These are phyloP conservation scores for Crucibulum laeve DNA, from an alignment of 768 basidiomycete species.

Conservation along the genomic window DNA sequence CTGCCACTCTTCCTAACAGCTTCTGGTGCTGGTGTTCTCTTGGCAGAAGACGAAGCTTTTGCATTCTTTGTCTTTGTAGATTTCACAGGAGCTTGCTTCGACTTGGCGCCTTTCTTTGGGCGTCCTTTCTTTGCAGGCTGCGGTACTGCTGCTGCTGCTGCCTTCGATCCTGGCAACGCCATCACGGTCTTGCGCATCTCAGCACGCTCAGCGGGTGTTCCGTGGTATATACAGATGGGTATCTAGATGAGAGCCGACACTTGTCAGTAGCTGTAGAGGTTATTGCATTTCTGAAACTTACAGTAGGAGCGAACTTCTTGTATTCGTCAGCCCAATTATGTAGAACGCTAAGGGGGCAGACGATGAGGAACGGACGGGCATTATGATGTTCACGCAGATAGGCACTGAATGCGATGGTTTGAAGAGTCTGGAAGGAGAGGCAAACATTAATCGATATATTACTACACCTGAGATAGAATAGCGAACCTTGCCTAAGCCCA, in stretches of 20 bases:
- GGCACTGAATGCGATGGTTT: slow-evolving; percentile 92
- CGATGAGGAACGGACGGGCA: slow-evolving; percentile 76
- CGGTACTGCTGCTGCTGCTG: slow-evolving; percentile 1
- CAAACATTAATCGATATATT: too few species aligned
- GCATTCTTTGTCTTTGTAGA: slow-evolving; percentile 11
- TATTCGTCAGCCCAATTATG: slow-evolving; percentile 92
- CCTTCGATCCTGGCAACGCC: slow-evolving; percentile 19
- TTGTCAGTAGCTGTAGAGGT: not conserved
- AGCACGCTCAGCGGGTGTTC: slow-evolving; percentile 74
- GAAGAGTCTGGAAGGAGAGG: slow-evolving; percentile 63
- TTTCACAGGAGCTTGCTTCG: not conserved
- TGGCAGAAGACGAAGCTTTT: slow-evolving; percentile 7
- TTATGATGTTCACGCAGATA: slow-evolving; percentile 75
- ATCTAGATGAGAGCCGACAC: slow-evolving; percentile 42
- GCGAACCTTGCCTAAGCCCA: slow-evolving; percentile 93
- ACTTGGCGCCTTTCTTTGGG: slow-evolving; percentile 9
- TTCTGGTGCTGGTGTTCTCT: slow-evolving; percentile 7
- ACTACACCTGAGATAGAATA: too few species aligned
- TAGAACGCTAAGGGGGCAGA: slow-evolving; percentile 90
- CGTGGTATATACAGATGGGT: slow-evolving; percentile 89
- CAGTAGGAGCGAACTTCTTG: slow-evolving; percentile 73
- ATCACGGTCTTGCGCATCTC: slow-evolving; percentile 68
- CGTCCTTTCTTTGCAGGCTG: slow-evolving; percentile 11
- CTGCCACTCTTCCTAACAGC: slow-evolving; percentile 9
- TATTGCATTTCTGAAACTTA: slow-evolving; percentile 23